Base-by-base conservation (phyloP, 805 yeast genomes). In the Yarrowia osloensis region DNA sequence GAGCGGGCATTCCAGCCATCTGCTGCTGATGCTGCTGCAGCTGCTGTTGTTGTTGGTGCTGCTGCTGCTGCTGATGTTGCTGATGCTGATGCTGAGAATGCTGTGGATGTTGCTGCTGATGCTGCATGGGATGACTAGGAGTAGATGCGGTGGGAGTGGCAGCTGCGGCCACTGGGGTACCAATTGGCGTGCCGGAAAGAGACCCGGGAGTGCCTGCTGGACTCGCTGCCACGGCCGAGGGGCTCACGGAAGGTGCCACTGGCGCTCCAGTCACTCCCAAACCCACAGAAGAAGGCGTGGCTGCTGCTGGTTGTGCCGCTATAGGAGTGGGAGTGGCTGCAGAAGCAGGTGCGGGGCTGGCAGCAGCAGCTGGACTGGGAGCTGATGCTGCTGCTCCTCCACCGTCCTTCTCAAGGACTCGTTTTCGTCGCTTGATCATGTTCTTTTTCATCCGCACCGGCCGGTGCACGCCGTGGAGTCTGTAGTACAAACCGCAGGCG, bases 401-500 rank as follows among this genome's bases (percentile, higher is more conserved):
- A 2, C 31, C 44, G 15, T 67, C 65, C 65, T 40, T 57, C n/a
- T 61, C 73, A 12, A 73, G 67, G n/a, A 74, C 73, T 71, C 95
- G 81, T 70, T 86, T 88, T 67, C 97, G 81, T 71, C 97, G 82
- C 75, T 89, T 89, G 70, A 90, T 90, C 49, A 90, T 86, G 67
- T 82, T 81, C 71, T 88, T 83, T 72, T 89, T 88, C 89, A 90
- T 83, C 68, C 85, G 85, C 19, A 86, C 86, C 1, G 97, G 96
- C 61, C 96, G 80, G 72, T 88, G 92, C 44, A 80, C 80, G 0
- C 94, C 93, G 73, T 90, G 96, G 49, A 91, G 81, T 68, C 86
- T 80, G 76, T 85, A 87, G 75, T 90, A 91, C 33, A 91, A 77
- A 15, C 82, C 97, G 78, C 97, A 90, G 0, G 97, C 97, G 73